Base-by-base conservation (phyloP, 495 filamentous ascomycete species). In the Aspergillus indologenus region DNA sequence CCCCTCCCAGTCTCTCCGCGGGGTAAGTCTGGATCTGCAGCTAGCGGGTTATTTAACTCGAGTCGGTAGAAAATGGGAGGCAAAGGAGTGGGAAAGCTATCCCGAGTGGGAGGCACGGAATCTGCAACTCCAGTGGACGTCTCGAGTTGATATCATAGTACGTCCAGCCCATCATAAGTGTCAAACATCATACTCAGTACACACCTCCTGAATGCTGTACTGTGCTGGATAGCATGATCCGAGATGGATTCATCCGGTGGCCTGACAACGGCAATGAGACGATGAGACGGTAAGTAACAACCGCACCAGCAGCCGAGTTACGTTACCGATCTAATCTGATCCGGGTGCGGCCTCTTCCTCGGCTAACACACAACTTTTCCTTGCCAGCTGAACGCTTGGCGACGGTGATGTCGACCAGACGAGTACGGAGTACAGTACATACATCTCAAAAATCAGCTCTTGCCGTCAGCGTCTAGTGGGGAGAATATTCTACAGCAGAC, bases 311-410 rank as follows among this genome's bases (percentile, higher is more conserved):
- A 56, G 48, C 49, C 55, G 55, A 53, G 20, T 43, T 53, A 54
- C 31, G 12, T 51, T 56, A 56, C 52, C 45, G 50, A 67, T 64
- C 62, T 62, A 67, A 66, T 66, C 65, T 64, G 65, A 67, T 67
- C 65, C 59, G 61, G 61, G 42, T 53, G n/a, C 64, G 54, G 29
- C 15, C 26, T 55, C 20, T 34, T 20, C 18, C 42, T 51, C 12
- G 40, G 45, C 21, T 43, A 45, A 6, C 23, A 34, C 52, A 29
- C 34, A 26, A 26, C 54, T 55, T 64, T 51, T n/a, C n/a, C n/a
- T n/a, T n/a, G n/a, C n/a, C n/a, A n/a, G n/a, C n/a, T 58, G 58
- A 3, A 29, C 4, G 26, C 4, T 29, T 29, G 26, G 26, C 26
- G 26, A 29, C 26, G 26, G 26, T 29, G 3, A 4, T 29, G 3